phyloP scores from a whole-genome alignment of 805 yeast genomes.

The Schizosaccharomyces japonicus region DNA sequence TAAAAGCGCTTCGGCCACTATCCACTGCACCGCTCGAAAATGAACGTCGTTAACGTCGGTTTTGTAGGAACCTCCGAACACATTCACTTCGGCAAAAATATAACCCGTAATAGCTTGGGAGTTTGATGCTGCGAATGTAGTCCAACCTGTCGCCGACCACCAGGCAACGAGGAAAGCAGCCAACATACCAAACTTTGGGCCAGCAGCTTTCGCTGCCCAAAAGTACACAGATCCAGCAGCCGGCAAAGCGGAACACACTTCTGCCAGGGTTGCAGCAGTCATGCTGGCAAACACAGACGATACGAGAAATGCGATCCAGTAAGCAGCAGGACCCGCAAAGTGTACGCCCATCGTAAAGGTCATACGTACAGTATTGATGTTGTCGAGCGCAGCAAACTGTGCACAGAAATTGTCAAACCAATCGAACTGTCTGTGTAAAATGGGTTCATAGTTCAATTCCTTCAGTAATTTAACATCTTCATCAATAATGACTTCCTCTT shows the following conservation, averaged over 20 bases:
- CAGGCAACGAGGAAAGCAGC: conserved; percentile 11
- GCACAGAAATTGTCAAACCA: not conserved
- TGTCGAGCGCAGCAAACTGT: conserved; percentile 21
- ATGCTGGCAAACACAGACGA: not conserved
- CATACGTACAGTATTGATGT: conserved; percentile 26
- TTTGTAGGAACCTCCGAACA: conserved; percentile 8
- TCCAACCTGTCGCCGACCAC: conserved; percentile 13
- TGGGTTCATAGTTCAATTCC: not conserved
- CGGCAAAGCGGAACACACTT: conserved; percentile 40
- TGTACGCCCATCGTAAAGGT: conserved; percentile 21
- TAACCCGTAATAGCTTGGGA: too few species aligned
- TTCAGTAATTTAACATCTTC: not conserved
- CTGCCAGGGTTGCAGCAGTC: conserved; percentile 24
- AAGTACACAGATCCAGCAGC: conserved; percentile 48
- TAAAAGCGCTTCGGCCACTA: conserved; percentile 9
- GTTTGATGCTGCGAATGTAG: conserved; percentile 10
- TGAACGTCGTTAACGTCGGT: conserved; percentile 8
- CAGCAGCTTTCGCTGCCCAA: conserved; percentile 25
- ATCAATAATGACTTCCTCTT: too few species aligned
- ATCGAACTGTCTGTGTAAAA: too few species aligned
- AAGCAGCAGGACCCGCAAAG: not conserved
- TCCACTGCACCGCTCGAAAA: conserved; percentile 12
- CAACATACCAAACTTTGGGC: conserved; percentile 9
- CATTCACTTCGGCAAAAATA: too few species aligned
- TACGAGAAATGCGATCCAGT: not conserved